Evolutionary conservation across 2,329 filamentous ascomycete genomes (phyloP).

Genomic region (Penicillium decumbens): DNA sequence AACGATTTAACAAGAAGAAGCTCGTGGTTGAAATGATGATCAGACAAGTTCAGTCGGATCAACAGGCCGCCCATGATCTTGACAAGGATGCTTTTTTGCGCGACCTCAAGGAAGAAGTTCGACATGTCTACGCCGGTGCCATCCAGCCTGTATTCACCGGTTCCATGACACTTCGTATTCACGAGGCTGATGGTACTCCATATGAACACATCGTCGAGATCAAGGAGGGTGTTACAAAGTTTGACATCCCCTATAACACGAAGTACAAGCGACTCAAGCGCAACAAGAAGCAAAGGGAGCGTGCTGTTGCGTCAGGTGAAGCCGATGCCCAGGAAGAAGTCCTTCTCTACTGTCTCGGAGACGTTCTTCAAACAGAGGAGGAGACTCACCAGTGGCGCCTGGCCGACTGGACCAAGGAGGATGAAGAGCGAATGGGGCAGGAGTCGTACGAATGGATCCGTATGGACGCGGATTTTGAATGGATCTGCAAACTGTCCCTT

Average conservation of each 20-base stretch:
- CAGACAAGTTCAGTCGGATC: constrained; percentile 64
- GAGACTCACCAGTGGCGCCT: constrained; percentile 81
- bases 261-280: constrained; percentile 97
- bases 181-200: constrained; percentile 95
- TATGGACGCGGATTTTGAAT: constrained; percentile 96
- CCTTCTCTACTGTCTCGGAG: constrained; percentile 84
- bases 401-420: constrained; percentile 82
- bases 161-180: constrained; percentile 95
- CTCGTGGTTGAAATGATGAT: constrained; percentile 90
- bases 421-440: constrained; percentile 85
- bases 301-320: constrained; percentile 60
- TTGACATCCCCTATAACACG: constrained; percentile 97
- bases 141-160: constrained; percentile 82
- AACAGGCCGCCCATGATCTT: constrained; percentile 55
- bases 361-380: constrained; percentile 76
- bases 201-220: constrained; percentile 98
- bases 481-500: constrained; percentile 79
- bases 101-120: constrained; percentile 73
- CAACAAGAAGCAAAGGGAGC: constrained; percentile 75
- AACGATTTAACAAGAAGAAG: constrained; percentile 96
- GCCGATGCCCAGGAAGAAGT: constrained; percentile 71
- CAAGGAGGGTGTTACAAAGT: constrained; percentile 74
- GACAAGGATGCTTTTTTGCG: constrained; percentile 74
- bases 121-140: constrained; percentile 63
- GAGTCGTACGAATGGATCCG: constrained; percentile 99